Percentiles rank a stretch among this genome's conserved stretches.
phyloP scores from a whole-genome alignment of 441 rosid species.

The Populus hybrid region DNA sequence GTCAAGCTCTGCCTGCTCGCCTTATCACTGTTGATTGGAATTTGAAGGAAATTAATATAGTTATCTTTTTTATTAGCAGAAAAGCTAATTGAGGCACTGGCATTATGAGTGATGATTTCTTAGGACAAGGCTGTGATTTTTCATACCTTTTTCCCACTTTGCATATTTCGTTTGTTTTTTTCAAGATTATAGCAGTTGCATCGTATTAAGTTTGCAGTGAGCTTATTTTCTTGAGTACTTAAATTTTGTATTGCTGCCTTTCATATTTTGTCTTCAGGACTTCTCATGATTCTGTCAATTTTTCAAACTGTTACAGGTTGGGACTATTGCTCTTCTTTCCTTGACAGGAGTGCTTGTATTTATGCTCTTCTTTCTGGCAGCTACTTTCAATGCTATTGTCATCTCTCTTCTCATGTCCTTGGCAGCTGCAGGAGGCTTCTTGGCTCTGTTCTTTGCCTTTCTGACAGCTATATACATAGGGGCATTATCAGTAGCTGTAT shows the following conservation, averaged over 20 bases:
- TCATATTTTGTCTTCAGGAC: neutral
- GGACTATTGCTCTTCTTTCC: constrained; percentile 61
- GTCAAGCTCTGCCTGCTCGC: neutral
- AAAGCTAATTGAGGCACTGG: neutral
- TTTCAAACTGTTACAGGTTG: constrained; percentile 51
- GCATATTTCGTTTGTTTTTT: too few relatives aligned
- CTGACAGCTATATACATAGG: constrained; percentile 75
- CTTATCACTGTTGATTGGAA: neutral
- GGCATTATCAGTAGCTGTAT: constrained; percentile 64
- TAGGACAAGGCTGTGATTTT: neutral
- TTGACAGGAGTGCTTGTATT: constrained; percentile 69
- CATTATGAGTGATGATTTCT: neutral
- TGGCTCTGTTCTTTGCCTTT: constrained; percentile 70
- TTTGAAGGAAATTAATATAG: neutral
- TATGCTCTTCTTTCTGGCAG: constrained; percentile 75
- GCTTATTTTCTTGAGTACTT: neutral
- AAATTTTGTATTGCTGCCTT: neutral
- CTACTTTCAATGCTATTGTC: constrained; percentile 70
- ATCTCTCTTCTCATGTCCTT: constrained; percentile 73
- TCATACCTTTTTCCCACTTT: neutral
- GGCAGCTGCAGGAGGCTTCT: constrained; percentile 85
- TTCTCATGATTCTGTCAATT: constrained; percentile 2
- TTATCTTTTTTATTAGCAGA: neutral
- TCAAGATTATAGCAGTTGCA: constrained; percentile 1
- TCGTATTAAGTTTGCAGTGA: neutral